Conservation (phyloP, 129 eudicot species). For the Lonicera japonica region DNA sequence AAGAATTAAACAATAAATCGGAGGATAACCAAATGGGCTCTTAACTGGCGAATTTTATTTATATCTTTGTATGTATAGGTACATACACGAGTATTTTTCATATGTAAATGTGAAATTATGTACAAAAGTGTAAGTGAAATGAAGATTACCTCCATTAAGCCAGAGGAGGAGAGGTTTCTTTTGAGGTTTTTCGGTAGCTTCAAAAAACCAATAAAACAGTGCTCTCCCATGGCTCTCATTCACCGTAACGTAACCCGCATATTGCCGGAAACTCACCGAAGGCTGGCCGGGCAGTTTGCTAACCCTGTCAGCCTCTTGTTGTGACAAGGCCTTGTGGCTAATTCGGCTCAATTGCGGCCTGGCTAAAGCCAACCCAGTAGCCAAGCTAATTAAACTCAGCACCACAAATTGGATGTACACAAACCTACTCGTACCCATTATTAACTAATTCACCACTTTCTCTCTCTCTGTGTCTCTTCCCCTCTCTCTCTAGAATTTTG, state of each 20-base stretch:
- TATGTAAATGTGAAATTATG: too few species aligned
- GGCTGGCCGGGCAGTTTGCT: constrained; percentile 71
- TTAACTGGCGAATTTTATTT: too few species aligned
- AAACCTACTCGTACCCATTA: constrained; percentile 21
- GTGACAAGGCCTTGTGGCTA: background rate
- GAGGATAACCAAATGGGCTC: too few species aligned
- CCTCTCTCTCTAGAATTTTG: background rate
- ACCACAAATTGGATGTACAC: constrained; percentile 9
- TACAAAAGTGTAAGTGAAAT: background rate
- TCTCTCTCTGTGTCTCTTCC: too few species aligned
- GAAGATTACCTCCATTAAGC: constrained; percentile 83
- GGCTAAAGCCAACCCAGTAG: constrained; percentile 20
- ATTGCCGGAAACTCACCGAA: constrained; percentile 57
- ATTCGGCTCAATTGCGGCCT: constrained; percentile 11
- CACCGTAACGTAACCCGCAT: constrained; percentile 83
- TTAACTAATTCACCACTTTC: background rate
- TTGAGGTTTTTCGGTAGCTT: constrained; percentile 45
- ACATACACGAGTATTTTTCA: too few species aligned
- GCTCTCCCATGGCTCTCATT: constrained; percentile 89
- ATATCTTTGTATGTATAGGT: too few species aligned
- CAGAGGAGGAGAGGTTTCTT: constrained; percentile 76
- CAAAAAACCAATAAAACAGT: constrained; percentile 94
- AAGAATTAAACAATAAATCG: too few species aligned
- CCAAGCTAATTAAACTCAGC: constrained; percentile 2
- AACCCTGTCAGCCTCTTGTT: constrained; percentile 63